Evolutionary conservation across 257 asterid genomes (phyloP).

Genomic region (Catharanthus roseus): DNA sequence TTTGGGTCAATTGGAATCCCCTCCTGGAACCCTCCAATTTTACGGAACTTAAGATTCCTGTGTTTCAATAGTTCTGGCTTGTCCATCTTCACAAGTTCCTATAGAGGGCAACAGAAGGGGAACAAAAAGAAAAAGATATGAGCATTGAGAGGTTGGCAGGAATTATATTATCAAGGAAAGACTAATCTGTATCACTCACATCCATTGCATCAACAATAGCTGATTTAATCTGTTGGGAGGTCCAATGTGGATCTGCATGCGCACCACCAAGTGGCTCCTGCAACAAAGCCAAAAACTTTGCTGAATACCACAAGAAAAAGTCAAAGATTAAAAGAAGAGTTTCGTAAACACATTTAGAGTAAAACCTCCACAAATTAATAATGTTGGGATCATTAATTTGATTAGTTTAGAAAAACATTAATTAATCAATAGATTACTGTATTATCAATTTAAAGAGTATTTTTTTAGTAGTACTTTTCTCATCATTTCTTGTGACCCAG

Average conservation of each 20-base stretch:
- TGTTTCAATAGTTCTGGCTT: constrained; percentile 56
- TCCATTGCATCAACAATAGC: constrained; percentile 82
- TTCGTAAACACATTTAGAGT: background rate
- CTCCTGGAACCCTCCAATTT: constrained; percentile 63
- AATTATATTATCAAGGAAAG: constrained; percentile 1
- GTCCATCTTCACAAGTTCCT: constrained; percentile 82
- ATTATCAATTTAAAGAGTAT: no score
- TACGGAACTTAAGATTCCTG: constrained; percentile 63
- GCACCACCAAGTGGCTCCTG: constrained; percentile 99
- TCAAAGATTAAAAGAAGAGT: background rate
- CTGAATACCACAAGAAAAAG: background rate
- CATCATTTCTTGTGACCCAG: no score
- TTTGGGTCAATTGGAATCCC: constrained; percentile 63
- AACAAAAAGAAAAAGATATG: background rate
- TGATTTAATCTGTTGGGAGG: constrained; percentile 82
- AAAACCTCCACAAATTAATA: no score
- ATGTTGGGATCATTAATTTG: no score
- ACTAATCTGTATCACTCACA: constrained; percentile 45
- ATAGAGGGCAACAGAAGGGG: constrained; percentile 13
- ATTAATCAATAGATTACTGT: no score
- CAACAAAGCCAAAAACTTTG: constrained; percentile 15
- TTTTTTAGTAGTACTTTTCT: no score
- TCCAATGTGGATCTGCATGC: constrained; percentile 89
- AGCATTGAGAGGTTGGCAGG: constrained; percentile 19
- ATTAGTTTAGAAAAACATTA: no score